Evolutionary conservation across 441 rosid species (phyloP), one percentile per base, ranked within the genome.

Genomic region (Populus trichocarpa): DNA sequence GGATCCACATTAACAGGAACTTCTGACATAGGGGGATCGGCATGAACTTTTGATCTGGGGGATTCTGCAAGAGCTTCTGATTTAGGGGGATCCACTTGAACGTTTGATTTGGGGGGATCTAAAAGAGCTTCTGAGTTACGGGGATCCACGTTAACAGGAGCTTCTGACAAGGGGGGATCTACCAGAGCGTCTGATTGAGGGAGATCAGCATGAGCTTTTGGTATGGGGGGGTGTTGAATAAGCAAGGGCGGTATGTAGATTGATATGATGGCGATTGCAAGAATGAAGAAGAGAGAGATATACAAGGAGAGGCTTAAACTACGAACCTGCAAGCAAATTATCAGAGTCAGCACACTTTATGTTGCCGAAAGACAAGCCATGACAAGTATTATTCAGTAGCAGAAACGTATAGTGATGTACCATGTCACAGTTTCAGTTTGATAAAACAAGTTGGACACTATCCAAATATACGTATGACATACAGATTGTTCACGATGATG

Each of bases 271-370:
- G 78, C 78, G 18, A 79, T 35, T 68, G 77, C 81, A 38, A 88
- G 35, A 30, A 84, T 64, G 14, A 79, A 3, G 33, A 82, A 40
- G 22, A 87, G 36, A 75, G 46, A 77, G 18, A 50, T 0, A n/a
- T 42, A 61, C 36, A 77, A 18, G 25, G 46, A 53, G 6, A 53
- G 12, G 73, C 72, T 71, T 16, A 64, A 33, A 63, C 75, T 71
- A 10, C 23, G 74, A 20, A 77, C 81, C 89, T 87, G 90, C 84
- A 79, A 72, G 70, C 12, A 68, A 36, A 2, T 64, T 13, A 26
- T n/a, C 25, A 2, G 16, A 53, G 36, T 66, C 61, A 67, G 50
- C 53, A 2, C 1, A 6, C 35, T 5, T 20, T n/a, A 26, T 28
- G 13, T 14, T 10, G 65, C 13, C 6, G 25, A 70, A 66, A 16